These are phyloP conservation scores for Polygonum maritimum DNA, from an alignment of 148 eudicot genomes.

Conservation along the genomic window DNA sequence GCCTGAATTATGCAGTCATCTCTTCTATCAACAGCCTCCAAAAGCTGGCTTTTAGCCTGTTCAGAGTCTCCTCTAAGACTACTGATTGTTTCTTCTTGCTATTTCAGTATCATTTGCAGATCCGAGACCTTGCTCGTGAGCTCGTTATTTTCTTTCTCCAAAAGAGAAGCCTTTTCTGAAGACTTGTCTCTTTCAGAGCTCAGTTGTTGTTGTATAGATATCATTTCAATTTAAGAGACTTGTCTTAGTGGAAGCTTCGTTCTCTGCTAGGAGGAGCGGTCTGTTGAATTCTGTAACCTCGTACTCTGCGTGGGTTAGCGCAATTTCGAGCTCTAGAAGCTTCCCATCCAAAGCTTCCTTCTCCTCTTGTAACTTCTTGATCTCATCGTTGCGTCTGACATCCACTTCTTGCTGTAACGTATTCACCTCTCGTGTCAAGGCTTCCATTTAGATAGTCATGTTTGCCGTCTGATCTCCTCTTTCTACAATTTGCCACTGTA, in stretches of 20 bases:
- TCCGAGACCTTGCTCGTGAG: constrained; percentile 26
- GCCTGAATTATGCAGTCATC: constrained; percentile 44
- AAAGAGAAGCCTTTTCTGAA: constrained; percentile 14
- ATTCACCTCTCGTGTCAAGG: constrained; percentile 26
- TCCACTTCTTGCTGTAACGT: constrained; percentile 28
- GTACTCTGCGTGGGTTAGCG: constrained; percentile 24
- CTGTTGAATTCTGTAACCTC: constrained; percentile 22
- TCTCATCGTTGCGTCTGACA: constrained; percentile 21
- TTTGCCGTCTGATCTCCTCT: constrained; percentile 24
- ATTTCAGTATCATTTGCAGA: constrained; percentile 25
- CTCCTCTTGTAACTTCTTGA: constrained; percentile 20
- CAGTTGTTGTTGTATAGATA: constrained; percentile 22
- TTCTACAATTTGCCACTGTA: constrained; percentile 25
- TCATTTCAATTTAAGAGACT: constrained; percentile 17
- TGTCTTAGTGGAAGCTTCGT: constrained; percentile 22
- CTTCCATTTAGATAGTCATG: constrained; percentile 27
- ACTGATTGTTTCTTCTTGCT: constrained; percentile 24
- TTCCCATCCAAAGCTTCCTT: constrained; percentile 19
- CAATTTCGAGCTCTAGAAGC: constrained; percentile 24
- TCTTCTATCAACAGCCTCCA: constrained; percentile 59
- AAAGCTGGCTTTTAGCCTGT: constrained; percentile 19
- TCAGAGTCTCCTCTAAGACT: constrained; percentile 27
- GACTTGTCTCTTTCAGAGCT: constrained; percentile 19
- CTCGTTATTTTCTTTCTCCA: constrained; percentile 32
- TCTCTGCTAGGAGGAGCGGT: constrained; percentile 19